Percentiles rank a stretch among this genome's conserved stretches.
Conservation (phyloP, 345 rosid genomes). For the Eucalyptus camaldulensis region DNA sequence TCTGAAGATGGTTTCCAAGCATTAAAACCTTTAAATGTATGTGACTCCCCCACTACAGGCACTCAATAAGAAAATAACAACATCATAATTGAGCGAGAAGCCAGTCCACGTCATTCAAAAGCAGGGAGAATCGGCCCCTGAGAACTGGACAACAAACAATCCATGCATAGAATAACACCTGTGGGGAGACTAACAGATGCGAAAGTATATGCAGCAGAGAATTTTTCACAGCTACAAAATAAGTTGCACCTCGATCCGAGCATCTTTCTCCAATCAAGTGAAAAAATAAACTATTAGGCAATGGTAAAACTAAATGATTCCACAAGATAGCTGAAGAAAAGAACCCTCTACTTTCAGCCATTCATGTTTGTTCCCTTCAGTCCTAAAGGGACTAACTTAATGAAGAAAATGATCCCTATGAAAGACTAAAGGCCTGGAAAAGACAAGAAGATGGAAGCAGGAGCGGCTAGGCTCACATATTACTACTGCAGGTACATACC, state of each 20-base stretch:
- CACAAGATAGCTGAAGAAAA: background rate
- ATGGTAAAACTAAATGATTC: background rate
- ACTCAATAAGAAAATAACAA: background rate
- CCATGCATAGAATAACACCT: background rate
- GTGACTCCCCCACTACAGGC: background rate
- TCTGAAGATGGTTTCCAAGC: background rate
- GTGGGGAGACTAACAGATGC: background rate
- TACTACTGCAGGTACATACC: too few relatives aligned
- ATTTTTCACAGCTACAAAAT: background rate
- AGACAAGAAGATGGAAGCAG: background rate
- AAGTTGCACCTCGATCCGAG: background rate
- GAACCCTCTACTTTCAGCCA: background rate
- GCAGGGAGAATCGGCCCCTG: background rate
- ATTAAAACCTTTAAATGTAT: background rate
- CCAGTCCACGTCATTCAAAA: background rate
- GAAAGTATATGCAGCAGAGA: background rate
- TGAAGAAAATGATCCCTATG: background rate
- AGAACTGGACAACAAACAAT: background rate
- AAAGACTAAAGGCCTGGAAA: background rate
- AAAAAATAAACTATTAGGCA: background rate
- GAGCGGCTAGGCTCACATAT: too few relatives aligned
- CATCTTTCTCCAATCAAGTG: background rate
- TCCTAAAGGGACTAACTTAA: background rate
- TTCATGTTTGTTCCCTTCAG: background rate
- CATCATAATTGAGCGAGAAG: background rate